Evolutionary conservation across 331 rosid genomes (phyloP).

Genomic region (Rosa hybrid): DNA sequence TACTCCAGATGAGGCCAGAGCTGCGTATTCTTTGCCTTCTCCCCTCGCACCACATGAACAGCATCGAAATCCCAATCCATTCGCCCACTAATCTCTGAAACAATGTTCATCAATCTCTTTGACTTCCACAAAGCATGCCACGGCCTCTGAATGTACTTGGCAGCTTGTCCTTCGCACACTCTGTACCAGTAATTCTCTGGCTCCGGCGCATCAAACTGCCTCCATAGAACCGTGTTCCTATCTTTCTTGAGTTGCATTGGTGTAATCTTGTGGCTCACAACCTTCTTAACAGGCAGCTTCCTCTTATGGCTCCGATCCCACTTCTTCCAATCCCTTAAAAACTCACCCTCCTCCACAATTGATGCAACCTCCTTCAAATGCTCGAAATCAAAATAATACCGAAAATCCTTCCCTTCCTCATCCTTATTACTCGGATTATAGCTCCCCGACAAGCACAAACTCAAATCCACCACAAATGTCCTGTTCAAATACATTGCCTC

Average conservation of each 20-base stretch:
- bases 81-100: constrained; percentile 77
- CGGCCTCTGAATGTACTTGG: constrained; percentile 81
- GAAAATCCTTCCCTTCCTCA: constrained; percentile 92
- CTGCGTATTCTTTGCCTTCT: constrained; percentile 83
- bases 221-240: constrained; percentile 62
- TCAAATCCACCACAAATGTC: constrained; percentile 96
- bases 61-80: constrained; percentile 99
- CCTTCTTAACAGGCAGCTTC: constrained; percentile 72
- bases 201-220: constrained; percentile 91
- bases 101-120: constrained; percentile 95
- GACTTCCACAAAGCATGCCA: constrained; percentile 99
- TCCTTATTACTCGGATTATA: constrained; percentile 74
- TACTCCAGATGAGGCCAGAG: constrained; percentile 91
- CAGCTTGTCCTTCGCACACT: constrained; percentile 93
- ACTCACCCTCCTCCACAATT: constrained; percentile 86
- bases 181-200: constrained; percentile 98
- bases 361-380: constrained; percentile 87
- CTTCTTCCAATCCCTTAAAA: constrained; percentile 78
- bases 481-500: constrained; percentile 94
- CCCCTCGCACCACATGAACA: constrained; percentile 89
- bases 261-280: constrained; percentile 61
- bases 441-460: constrained; percentile 65
- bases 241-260: constrained; percentile 92
- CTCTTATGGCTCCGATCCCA: constrained; percentile 76
- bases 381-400: constrained; percentile 92